Percentiles rank a stretch among this genome's conserved stretches.
Conservation (phyloP, 805 yeast species). For the Brettanomyces custersianus region DNA sequence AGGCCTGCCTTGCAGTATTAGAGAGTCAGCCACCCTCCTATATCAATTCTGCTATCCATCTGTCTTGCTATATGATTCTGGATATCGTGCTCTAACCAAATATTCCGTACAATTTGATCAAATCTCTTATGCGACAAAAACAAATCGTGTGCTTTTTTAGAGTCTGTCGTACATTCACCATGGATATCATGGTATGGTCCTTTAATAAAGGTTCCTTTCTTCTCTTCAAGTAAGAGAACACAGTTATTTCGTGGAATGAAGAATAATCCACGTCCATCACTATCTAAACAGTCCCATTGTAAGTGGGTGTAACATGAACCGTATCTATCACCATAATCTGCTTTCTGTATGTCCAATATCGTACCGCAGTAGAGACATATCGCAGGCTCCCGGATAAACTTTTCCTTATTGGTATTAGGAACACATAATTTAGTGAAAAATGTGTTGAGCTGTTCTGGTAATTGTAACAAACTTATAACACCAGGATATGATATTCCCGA, state of each 20-base stretch:
- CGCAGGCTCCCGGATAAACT: conserved; percentile 67
- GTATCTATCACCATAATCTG: conserved; percentile 39
- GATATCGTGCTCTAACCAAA: conserved; percentile 75
- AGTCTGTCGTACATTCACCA: conserved; percentile 76
- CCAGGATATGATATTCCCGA: conserved; percentile 54
- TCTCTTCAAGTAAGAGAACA: conserved; percentile 53
- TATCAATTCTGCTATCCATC: conserved; percentile 69
- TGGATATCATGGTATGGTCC: conserved; percentile 82
- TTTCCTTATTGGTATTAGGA: conserved; percentile 27
- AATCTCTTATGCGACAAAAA: conserved; percentile 54
- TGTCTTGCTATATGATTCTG: conserved; percentile 71
- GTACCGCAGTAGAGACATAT: conserved; percentile 78
- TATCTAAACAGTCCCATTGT: conserved; percentile 48
- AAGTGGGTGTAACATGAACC: conserved; percentile 82
- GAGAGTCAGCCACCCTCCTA: conserved; percentile 94
- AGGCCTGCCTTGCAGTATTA: conserved; percentile 19
- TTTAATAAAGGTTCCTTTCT: conserved; percentile 74
- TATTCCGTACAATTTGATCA: conserved; percentile 50
- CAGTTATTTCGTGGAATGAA: conserved; percentile 63
- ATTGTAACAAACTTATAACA: conserved; percentile 43
- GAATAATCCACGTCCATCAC: conserved; percentile 55
- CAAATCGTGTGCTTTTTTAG: conserved; percentile 65
- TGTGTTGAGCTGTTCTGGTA: conserved; percentile 60
- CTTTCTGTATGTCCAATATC: conserved; percentile 57
- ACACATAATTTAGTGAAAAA: conserved; percentile 57